phyloP scores from a whole-genome alignment of 345 rosid genomes.

The Eucalyptus regnans region DNA sequence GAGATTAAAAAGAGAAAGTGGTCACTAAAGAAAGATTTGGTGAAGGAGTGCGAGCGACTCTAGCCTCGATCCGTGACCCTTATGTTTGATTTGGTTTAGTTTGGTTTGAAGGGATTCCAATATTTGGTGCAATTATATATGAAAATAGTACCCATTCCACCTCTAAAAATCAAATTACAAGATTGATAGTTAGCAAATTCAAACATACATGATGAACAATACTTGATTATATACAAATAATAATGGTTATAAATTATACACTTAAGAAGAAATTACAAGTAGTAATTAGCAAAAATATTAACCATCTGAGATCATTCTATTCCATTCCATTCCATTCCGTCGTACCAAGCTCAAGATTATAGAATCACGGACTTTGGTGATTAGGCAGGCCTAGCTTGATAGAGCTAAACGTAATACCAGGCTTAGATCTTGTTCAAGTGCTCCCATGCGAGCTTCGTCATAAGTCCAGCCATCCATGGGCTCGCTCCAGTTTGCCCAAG shows the following conservation, averaged over 20 bases:
- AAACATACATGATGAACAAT: background rate
- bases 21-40: background rate
- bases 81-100: background rate
- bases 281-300: background rate
- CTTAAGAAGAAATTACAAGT: background rate
- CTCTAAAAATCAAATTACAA: background rate
- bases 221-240: background rate
- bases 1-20: background rate
- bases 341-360: background rate
- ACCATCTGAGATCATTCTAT: fast-evolving
- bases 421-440: background rate
- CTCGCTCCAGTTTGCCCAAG: background rate
- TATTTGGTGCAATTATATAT: background rate
- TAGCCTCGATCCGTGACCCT: background rate
- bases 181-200: background rate
- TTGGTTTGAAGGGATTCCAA: background rate
- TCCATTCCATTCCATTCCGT: background rate
- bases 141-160: background rate
- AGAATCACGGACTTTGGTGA: background rate
- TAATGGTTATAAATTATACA: background rate
- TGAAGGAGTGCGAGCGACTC: background rate
- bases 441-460: background rate
- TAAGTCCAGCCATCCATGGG: background rate
- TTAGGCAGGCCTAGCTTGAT: background rate
- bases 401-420: background rate